A percentile compares a stretch with the other conserved stretches of the same genome.
Evolutionary conservation across 164 flowering plant species (phyloP).

Genomic region (Paratinospora sagittata): DNA sequence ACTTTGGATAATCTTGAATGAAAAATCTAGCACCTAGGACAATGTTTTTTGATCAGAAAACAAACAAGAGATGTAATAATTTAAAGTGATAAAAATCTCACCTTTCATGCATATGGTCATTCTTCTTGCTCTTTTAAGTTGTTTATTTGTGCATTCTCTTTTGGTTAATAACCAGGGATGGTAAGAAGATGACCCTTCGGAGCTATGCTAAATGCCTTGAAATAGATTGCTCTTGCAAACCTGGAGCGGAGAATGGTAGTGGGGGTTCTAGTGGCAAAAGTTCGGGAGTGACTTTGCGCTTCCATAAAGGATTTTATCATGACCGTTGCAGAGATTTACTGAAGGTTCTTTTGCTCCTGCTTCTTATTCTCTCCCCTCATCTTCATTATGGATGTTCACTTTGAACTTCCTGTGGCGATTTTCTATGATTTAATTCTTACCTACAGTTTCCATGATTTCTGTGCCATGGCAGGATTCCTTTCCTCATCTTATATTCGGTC

Average conservation of each 20-base stretch:
- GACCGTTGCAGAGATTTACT: conserved; percentile 50
- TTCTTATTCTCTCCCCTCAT: conserved; percentile 12
- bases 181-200: conserved; percentile 42
- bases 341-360: conserved; percentile 36
- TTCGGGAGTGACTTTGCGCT: conserved; percentile 39
- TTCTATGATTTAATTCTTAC: conserved; percentile 2
- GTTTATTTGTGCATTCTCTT: conserved; percentile 3
- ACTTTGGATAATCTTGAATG: background rate
- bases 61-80: background rate
- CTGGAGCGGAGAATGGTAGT: conserved; percentile 19
- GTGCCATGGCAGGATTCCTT: conserved; percentile 43
- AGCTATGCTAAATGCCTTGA: conserved; percentile 48
- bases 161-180: conserved; percentile 47
- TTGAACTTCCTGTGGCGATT: background rate
- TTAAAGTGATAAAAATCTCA: background rate
- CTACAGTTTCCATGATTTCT: conserved; percentile 9
- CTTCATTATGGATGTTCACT: background rate
- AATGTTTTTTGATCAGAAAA: conserved; percentile 1
- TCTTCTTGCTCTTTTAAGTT: background rate
- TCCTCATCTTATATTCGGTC: conserved; percentile 70
- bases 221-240: conserved; percentile 48
- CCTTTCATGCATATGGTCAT: too few species aligned
- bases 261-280: conserved; percentile 4
- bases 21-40: background rate
- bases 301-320: conserved; percentile 72